Evolutionary conservation across 2,329 filamentous ascomycete species (phyloP).

Genomic region (Coccinonectria pachysandricola): DNA sequence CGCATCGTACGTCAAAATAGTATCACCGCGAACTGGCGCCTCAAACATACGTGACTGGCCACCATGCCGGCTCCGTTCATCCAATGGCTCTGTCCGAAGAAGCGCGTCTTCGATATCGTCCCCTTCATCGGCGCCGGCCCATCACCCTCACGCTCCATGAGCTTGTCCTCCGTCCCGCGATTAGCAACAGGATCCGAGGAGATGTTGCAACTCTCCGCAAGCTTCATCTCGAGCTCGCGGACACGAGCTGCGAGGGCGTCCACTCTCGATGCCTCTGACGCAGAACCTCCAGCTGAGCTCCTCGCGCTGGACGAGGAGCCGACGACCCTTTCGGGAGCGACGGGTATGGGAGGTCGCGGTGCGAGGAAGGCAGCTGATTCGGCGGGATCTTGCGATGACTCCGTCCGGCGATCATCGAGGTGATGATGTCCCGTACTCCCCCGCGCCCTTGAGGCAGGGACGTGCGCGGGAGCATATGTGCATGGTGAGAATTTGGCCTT

Average conservation of each 20-base stretch:
- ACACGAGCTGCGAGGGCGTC: slow-evolving; percentile 29
- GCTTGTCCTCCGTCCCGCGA: slow-evolving; percentile 8
- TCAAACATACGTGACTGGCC: too few relatives aligned
- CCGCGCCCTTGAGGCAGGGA: slow-evolving; percentile 18
- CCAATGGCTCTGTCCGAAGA: slow-evolving; percentile 42
- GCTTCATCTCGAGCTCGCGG: slow-evolving; percentile 33
- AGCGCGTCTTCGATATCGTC: slow-evolving; percentile 32
- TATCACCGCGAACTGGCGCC: too few relatives aligned
- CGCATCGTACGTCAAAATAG: too few relatives aligned
- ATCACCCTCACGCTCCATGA: slow-evolving; percentile 2
- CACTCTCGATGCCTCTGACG: slow-evolving; percentile 17
- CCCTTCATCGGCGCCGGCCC: slow-evolving; percentile 18
- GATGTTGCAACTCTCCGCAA: slow-evolving; percentile 21
- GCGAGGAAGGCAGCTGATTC: slow-evolving; percentile 10
- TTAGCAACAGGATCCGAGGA: too few relatives aligned
- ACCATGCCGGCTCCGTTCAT: slow-evolving; percentile 34
- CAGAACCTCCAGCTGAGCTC: slow-evolving; percentile 17
- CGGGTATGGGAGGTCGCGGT: not conserved
- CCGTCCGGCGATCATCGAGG: slow-evolving; percentile 2
- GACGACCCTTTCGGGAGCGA: not conserved
- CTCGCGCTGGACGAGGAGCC: slow-evolving; percentile 14
- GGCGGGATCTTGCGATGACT: slow-evolving; percentile 9
- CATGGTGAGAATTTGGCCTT: slow-evolving; percentile 45
- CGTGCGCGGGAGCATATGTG: slow-evolving; percentile 34
- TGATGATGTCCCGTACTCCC: slow-evolving; percentile 5